Conservation (phyloP, 352 stramenopile species). For the Phytopythium vexans region DNA sequence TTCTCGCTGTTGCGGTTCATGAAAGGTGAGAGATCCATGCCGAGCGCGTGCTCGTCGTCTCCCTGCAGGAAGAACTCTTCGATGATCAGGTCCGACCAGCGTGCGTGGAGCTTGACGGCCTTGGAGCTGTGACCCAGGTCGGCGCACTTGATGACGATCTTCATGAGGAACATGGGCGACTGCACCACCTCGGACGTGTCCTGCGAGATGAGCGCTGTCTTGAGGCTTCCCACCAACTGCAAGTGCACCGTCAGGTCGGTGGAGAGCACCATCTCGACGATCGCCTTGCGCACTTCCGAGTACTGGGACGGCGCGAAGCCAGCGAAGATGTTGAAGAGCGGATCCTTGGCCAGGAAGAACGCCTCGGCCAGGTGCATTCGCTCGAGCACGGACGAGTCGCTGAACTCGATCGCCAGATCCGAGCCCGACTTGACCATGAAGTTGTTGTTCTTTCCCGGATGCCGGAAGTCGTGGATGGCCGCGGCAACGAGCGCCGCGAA, state of each 20-base stretch:
- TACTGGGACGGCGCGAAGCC: constrained; percentile 49
- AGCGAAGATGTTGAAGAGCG: constrained; percentile 74
- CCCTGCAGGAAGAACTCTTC: constrained; percentile 95
- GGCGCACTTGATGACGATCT: constrained; percentile 87
- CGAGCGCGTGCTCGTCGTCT: constrained; percentile 89
- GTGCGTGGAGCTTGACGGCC: constrained; percentile 68
- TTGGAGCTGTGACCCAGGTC: constrained; percentile 93
- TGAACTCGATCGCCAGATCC: constrained; percentile 79
- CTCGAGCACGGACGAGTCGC: constrained; percentile 78
- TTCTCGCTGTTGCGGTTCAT: constrained; percentile 91
- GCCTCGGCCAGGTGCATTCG: constrained; percentile 84
- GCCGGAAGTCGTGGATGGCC: constrained; percentile 81
- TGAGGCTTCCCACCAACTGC: constrained; percentile 74
- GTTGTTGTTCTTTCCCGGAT: constrained; percentile 85
- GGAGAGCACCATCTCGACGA: constrained; percentile 85
- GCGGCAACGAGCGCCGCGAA: constrained; percentile 78
- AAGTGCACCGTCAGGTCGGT: constrained; percentile 82
- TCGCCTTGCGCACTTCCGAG: constrained; percentile 73
- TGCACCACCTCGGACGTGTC: constrained; percentile 69
- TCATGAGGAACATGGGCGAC: constrained; percentile 82
- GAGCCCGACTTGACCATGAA: constrained; percentile 78
- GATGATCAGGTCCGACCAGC: constrained; percentile 91
- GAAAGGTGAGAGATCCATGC: constrained; percentile 89
- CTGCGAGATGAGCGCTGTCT: constrained; percentile 78
- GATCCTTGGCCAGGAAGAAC: constrained; percentile 70